Percentiles rank a stretch among this genome's conserved stretches.
Evolutionary conservation across 169 alveolate genomes (phyloP).

Genomic region (Blepharisma undulans): DNA sequence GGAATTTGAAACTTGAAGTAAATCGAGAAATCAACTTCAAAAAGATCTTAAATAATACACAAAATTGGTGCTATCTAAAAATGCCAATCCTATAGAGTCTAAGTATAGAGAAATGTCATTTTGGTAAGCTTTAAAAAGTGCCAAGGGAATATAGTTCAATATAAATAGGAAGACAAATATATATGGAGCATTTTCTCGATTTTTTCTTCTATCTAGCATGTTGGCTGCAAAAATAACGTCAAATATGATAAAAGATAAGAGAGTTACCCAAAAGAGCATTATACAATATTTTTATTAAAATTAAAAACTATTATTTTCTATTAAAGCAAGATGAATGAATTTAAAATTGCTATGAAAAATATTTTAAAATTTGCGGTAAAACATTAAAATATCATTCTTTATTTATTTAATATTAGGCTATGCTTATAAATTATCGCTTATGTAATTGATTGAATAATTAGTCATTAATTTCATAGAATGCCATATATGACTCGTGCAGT

Average conservation of each 20-base stretch:
- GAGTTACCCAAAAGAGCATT: background rate
- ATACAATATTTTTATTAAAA: too few relatives aligned
- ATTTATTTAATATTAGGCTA: too few relatives aligned
- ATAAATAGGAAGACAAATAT: background rate
- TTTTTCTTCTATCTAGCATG: background rate
- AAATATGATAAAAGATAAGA: background rate
- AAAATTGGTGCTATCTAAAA: background rate
- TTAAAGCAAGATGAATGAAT: too few relatives aligned
- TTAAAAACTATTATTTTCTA: background rate
- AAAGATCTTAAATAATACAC: background rate
- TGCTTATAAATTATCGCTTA: too few relatives aligned
- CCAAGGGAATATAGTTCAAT: background rate
- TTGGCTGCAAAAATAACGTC: background rate
- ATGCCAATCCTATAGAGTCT: background rate
- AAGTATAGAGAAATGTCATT: background rate
- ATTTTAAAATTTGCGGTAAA: background rate
- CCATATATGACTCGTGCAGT: background rate
- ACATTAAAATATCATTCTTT: background rate
- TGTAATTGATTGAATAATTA: too few relatives aligned
- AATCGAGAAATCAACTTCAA: background rate
- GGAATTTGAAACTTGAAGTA: background rate
- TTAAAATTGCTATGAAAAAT: too few relatives aligned
- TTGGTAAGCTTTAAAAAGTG: background rate
- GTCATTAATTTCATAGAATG: too few relatives aligned
- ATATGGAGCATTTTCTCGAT: background rate